These are phyloP conservation scores for Scolecobasidium constrictum DNA, from an alignment of 2,329 filamentous ascomycete species.

Conservation along the genomic window DNA sequence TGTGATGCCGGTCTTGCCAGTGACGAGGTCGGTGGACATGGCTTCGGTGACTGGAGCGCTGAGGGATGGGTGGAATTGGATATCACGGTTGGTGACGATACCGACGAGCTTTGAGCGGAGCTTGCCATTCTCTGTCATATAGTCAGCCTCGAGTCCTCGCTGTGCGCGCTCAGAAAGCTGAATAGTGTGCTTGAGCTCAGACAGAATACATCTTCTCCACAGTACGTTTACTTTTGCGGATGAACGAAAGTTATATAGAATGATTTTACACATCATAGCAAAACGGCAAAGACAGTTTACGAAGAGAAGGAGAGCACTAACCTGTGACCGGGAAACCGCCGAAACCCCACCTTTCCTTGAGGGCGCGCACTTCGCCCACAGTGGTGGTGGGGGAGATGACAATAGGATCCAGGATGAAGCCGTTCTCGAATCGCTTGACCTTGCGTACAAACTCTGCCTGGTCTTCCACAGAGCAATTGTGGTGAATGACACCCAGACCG, in stretches of 20 bases:
- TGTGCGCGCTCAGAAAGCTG: constrained; percentile 10
- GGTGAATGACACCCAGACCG: constrained; percentile 89
- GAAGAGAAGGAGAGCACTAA: constrained; percentile 40
- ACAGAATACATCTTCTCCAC: constrained; percentile 52
- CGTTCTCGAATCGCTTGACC: constrained; percentile 98
- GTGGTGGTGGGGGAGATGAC: constrained; percentile 82
- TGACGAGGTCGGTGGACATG: constrained; percentile 93
- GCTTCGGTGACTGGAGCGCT: constrained; percentile 68
- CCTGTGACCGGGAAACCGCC: constrained; percentile 97
- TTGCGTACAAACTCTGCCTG: constrained; percentile 99
- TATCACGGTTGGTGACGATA: constrained; percentile 95
- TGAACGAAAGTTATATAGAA: constrained; percentile 99
- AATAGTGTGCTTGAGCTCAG: constrained; percentile 27
- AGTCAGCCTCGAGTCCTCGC: constrained; percentile 19
- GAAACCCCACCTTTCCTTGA: constrained; percentile 98
- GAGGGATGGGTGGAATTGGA: constrained; percentile 82
- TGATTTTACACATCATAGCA: constrained; percentile 65
- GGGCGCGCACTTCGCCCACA: constrained; percentile 76
- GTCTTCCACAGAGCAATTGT: constrained; percentile 96
- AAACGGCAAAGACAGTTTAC: constrained; percentile 17
- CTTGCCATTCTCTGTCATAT: constrained; percentile 65
- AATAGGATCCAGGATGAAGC: constrained; percentile 93
- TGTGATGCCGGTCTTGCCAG: constrained; percentile 71
- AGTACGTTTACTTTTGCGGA: constrained; percentile 86
- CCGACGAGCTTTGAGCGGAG: constrained; percentile 92